Conservation (phyloP, 768 basidiomycete genomes). For the Mycena floridula region DNA sequence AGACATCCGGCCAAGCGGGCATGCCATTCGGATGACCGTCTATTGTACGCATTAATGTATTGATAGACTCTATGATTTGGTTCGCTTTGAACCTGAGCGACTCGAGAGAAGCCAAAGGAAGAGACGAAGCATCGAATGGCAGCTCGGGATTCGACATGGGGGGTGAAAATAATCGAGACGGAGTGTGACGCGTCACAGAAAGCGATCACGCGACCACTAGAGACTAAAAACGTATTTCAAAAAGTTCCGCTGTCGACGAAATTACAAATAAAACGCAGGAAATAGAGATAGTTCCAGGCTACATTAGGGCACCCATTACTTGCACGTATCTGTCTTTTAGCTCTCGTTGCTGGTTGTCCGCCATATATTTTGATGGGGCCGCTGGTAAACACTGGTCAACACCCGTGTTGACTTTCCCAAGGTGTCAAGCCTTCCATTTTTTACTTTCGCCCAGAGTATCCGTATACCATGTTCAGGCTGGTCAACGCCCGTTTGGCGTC, state of each 20-base stretch:
- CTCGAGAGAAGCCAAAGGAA: conserved; percentile 68
- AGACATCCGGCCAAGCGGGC: conserved; percentile 81
- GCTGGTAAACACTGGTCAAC: too few species aligned
- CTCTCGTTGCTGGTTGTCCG: too few species aligned
- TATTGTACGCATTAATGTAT: conserved; percentile 55
- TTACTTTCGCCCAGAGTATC: neutral
- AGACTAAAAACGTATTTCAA: neutral
- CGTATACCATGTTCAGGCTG: neutral
- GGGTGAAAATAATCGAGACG: neutral
- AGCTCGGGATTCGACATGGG: conserved; percentile 10
- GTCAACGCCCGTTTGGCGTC: conserved; percentile 5
- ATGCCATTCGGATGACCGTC: conserved; percentile 55
- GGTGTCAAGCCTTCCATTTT: too few species aligned
- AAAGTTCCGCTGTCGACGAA: too few species aligned
- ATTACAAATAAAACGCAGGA: neutral
- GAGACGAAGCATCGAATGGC: conserved; percentile 22
- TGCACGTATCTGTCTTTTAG: too few species aligned
- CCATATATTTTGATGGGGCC: too few species aligned
- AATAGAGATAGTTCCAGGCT: too few species aligned
- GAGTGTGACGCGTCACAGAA: neutral
- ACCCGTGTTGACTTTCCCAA: too few species aligned
- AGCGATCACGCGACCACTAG: neutral
- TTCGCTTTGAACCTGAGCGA: conserved; percentile 71
- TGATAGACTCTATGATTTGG: conserved; percentile 76
- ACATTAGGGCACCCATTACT: too few species aligned